Evolutionary conservation across 208 protist genomes (phyloP).

Genomic region (Wallacemonas sp.): DNA sequence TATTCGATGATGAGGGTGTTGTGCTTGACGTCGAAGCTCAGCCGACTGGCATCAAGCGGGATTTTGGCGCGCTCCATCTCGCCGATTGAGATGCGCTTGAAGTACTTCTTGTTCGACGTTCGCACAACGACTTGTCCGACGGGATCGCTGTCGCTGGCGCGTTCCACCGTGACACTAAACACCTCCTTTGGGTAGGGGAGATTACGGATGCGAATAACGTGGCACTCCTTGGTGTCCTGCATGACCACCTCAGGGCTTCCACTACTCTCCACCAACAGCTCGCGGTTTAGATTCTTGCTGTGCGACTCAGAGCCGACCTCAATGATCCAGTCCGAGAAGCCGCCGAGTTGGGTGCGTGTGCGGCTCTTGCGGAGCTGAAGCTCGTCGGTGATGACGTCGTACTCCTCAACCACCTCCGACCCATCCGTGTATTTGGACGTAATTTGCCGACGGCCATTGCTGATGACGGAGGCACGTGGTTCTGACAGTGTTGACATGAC

Average conservation of each 20-base stretch:
- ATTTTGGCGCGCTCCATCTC: conserved; percentile 72
- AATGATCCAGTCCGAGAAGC: conserved; percentile 77
- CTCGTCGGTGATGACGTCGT: conserved; percentile 92
- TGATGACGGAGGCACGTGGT: conserved; percentile 82
- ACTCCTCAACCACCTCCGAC: conserved; percentile 93
- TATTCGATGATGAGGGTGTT: conserved; percentile 94
- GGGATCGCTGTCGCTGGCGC: conserved; percentile 24
- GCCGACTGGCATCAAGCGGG: conserved; percentile 51
- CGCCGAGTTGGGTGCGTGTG: conserved; percentile 71
- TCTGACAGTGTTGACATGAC: conserved; percentile 43
- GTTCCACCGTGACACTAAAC: conserved; percentile 86
- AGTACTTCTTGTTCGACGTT: conserved; percentile 97
- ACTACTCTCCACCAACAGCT: conserved; percentile 69
- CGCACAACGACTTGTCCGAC: conserved; percentile 91
- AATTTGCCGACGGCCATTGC: conserved; percentile 77
- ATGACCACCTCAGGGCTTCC: conserved; percentile 82
- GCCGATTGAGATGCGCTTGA: conserved; percentile 88
- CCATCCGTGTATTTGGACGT: conserved; percentile 90
- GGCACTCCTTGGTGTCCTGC: conserved; percentile 80
- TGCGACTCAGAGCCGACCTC: conserved; percentile 84
- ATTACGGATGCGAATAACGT: conserved; percentile 93
- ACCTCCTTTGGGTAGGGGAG: conserved; percentile 88
- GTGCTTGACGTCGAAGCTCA: conserved; percentile 87
- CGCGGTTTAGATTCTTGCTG: conserved; percentile 57
- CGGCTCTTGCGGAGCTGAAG: conserved; percentile 89